Evolutionary conservation across 768 basidiomycete genomes (phyloP).

Genomic region (Leucosporidium yakuticum): DNA sequence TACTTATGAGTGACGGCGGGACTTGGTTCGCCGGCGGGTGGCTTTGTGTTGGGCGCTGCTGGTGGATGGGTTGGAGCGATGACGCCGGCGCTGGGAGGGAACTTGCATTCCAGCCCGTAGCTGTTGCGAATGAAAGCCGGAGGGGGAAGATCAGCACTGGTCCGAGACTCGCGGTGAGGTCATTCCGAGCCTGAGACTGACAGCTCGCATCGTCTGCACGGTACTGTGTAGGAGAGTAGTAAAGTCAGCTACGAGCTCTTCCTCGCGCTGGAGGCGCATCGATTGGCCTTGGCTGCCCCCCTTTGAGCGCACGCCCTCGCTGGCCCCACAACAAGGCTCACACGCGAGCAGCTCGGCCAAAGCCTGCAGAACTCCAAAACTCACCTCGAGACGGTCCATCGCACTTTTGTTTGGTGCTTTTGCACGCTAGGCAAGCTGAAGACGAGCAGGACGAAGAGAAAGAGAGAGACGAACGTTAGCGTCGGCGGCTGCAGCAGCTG

Average conservation of each 20-base stretch:
- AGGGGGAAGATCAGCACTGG: background rate
- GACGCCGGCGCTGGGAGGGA: conserved; percentile 24
- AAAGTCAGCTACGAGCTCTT: background rate
- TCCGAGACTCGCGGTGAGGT: background rate
- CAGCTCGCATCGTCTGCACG: conserved; percentile 31
- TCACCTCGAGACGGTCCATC: conserved; percentile 30
- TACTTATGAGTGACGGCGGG: conserved; percentile 16
- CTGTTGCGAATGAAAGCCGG: background rate
- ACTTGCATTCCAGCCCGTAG: conserved; percentile 34
- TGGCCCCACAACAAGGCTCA: background rate
- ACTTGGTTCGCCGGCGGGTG: background rate
- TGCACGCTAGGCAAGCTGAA: too few relatives aligned
- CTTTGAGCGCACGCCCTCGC: background rate
- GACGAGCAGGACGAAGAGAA: too few relatives aligned
- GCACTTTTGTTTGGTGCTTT: conserved; percentile 10
- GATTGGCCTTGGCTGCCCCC: background rate
- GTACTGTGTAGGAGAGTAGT: conserved; percentile 8
- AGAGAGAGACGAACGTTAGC: too few relatives aligned
- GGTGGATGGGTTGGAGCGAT: conserved; percentile 14
- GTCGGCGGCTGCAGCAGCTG: too few relatives aligned
- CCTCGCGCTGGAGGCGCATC: background rate
- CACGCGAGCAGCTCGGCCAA: background rate
- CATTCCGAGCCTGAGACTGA: background rate
- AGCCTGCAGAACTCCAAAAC: too few relatives aligned
- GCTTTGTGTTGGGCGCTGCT: background rate